phyloP scores from a whole-genome alignment of 192 early-diverging fungal genomes.

The Thoreauomyces humboldtii region DNA sequence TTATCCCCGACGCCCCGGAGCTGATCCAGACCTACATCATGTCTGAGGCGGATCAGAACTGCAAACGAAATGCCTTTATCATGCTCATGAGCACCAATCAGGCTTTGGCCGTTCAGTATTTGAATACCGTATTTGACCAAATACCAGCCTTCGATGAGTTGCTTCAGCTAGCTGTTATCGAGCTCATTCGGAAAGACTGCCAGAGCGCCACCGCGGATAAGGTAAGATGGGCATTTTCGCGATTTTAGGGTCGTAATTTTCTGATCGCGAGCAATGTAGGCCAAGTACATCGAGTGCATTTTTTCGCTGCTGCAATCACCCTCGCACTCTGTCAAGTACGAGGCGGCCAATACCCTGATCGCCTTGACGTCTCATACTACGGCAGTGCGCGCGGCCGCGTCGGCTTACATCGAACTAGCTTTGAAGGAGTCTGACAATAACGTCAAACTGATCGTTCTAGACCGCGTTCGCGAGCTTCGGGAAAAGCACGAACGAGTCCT shows the following conservation, averaged over 20 bases:
- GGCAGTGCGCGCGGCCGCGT: slow-evolving; percentile 89
- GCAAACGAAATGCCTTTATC: slow-evolving; percentile 91
- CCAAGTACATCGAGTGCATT: slow-evolving; percentile 89
- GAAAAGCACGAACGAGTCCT: slow-evolving; percentile 84
- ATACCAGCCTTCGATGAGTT: slow-evolving; percentile 85
- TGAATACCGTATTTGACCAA: slow-evolving; percentile 68
- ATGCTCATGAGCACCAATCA: slow-evolving; percentile 82
- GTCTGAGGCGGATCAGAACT: slow-evolving; percentile 84
- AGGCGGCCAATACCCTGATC: slow-evolving; percentile 92
- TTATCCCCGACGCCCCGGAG: slow-evolving; percentile 95
- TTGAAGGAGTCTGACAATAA: slow-evolving; percentile 97
- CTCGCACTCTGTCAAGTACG: slow-evolving; percentile 92
- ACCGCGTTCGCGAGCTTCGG: slow-evolving; percentile 84
- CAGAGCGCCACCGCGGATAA: slow-evolving; percentile 77
- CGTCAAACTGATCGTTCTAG: slow-evolving; percentile 94
- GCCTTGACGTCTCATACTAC: slow-evolving; percentile 80
- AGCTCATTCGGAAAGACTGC: slow-evolving; percentile 91
- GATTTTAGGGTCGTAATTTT: no score
- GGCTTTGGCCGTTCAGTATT: slow-evolving; percentile 78
- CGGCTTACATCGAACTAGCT: slow-evolving; percentile 87
- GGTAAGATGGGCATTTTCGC: slow-evolving; percentile 39
- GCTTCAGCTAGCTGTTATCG: slow-evolving; percentile 90
- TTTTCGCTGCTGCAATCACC: slow-evolving; percentile 79
- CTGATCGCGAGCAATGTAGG: no score
- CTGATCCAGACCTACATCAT: slow-evolving; percentile 66